Percentiles rank a stretch among this genome's conserved stretches.
Conservation (phyloP, 257 asterid genomes). For the Nicotiana tabacum region DNA sequence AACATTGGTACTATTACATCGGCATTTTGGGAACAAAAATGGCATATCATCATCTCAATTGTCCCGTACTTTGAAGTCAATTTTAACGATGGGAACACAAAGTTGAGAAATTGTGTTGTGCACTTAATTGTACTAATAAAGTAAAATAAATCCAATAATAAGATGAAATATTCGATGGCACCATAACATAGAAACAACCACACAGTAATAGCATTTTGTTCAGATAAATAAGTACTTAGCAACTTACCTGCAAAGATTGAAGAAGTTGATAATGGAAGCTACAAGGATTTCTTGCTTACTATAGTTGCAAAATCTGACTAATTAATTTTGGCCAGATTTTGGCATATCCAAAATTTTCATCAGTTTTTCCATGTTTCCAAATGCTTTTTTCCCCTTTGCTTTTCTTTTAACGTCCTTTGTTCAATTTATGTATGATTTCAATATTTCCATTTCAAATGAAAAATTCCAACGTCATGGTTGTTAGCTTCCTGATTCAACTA, state of each 20-base stretch:
- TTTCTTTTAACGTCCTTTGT: neutral
- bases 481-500: neutral
- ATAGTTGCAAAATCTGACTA: slow-evolving; percentile 31
- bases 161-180: too few relatives aligned
- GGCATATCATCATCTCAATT: too few relatives aligned
- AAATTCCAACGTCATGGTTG: neutral
- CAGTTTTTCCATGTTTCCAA: neutral
- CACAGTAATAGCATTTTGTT: too few relatives aligned
- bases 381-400: neutral
- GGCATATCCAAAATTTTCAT: neutral
- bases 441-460: neutral
- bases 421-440: neutral
- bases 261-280: slow-evolving; percentile 68
- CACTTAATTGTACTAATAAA: too few relatives aligned
- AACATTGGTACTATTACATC: too few relatives aligned
- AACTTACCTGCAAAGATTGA: slow-evolving; percentile 44
- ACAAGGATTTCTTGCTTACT: slow-evolving; percentile 71
- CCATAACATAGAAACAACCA: too few relatives aligned
- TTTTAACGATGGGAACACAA: too few relatives aligned
- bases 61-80: too few relatives aligned
- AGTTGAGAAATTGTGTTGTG: too few relatives aligned
- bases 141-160: too few relatives aligned
- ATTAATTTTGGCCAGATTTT: neutral
- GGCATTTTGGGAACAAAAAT: too few relatives aligned
- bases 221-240: too few relatives aligned